Evolutionary conservation across 495 filamentous ascomycete species (phyloP), one percentile per base, ranked within the genome.

Genomic region (Copromyces sp.): DNA sequence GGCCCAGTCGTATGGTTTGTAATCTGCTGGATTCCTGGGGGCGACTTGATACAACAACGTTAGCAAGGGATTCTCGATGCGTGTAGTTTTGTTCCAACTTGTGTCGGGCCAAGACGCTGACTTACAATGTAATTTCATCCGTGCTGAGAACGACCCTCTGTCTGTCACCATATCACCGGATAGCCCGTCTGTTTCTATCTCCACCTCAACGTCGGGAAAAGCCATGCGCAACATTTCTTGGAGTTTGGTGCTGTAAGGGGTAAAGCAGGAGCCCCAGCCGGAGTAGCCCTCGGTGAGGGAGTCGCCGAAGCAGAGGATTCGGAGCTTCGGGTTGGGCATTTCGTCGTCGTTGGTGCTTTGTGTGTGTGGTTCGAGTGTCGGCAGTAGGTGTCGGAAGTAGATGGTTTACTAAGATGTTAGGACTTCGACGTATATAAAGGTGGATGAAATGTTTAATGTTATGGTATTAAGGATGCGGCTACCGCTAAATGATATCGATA

Each of bases 251-350:
- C 83, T 82, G 76, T 91, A 91, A 0, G 90, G 88, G 53, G 87
- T 84, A 71, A 82, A 83, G 24, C 77, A 40, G 9, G 77, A 39
- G 35, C 87, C 87, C 69, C 74, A 82, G 42, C 72, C 45, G 29
- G 85, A 80, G 80, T 82, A 90, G 38, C 90, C 90, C 14, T 81
- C 81, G 11, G 89, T 90, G 35, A 91, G 84, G 53, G 87, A 89
- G 79, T 90, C 83, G 78, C 90, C 90, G 76, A 91, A 89, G 81
- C 89, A 90, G 35, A 91, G 84, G 44, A 91, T 85, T 39, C 82
- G 81, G 9, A 87, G 78, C 39, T 79, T 73, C 12, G 68, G 72
- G 38, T 32, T 20, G 16, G 76, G 73, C 78, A 79, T 78, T n/a
- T 69, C 76, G 44, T 40, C 68, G 69, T 42, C 11, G 24, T 32